Percentiles rank a stretch among this genome's conserved stretches.
These are phyloP conservation scores for Monosporascus sp. DNA, from an alignment of 2,329 filamentous ascomycete genomes.

Conservation along the genomic window DNA sequence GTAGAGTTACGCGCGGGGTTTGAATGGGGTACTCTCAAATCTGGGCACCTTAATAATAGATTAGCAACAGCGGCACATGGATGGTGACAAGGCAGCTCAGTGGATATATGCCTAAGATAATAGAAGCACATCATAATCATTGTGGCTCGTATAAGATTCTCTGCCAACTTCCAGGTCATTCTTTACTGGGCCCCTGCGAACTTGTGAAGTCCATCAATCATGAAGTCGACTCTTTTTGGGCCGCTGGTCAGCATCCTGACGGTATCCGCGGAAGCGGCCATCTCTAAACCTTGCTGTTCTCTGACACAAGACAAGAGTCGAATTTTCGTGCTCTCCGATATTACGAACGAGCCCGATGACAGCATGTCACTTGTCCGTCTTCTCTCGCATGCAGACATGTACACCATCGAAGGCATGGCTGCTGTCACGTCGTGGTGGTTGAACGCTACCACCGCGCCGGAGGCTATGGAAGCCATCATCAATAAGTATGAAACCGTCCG, in stretches of 20 bases:
- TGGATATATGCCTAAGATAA: too few species aligned
- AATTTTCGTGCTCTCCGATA: slow-evolving; percentile 27
- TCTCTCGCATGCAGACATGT: slow-evolving; percentile 30
- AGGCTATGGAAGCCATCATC: slow-evolving; percentile 30
- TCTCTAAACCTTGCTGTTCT: not conserved
- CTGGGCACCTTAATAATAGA: too few species aligned
- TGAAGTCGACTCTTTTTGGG: not conserved
- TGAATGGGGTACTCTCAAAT: too few species aligned
- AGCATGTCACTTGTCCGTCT: slow-evolving; percentile 27
- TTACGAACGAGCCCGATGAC: slow-evolving; percentile 31
- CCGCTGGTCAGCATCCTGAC: not conserved
- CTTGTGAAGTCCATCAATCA: not conserved
- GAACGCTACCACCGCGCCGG: slow-evolving; percentile 21
- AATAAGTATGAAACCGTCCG: slow-evolving; percentile 28
- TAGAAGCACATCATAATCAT: too few species aligned
- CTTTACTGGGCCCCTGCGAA: not conserved
- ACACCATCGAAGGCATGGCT: slow-evolving; percentile 28
- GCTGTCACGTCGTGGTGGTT: slow-evolving; percentile 32
- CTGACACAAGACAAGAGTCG: slow-evolving; percentile 16
- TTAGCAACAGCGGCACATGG: too few species aligned
- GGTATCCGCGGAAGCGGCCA: not conserved
- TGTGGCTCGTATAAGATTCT: not conserved
- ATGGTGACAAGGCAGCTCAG: too few species aligned
- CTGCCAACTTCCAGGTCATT: not conserved
- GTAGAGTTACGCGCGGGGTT: too few species aligned